These are phyloP conservation scores for Cladosporium sp. DNA, from an alignment of 2,329 filamentous ascomycete species.

Conservation along the genomic window DNA sequence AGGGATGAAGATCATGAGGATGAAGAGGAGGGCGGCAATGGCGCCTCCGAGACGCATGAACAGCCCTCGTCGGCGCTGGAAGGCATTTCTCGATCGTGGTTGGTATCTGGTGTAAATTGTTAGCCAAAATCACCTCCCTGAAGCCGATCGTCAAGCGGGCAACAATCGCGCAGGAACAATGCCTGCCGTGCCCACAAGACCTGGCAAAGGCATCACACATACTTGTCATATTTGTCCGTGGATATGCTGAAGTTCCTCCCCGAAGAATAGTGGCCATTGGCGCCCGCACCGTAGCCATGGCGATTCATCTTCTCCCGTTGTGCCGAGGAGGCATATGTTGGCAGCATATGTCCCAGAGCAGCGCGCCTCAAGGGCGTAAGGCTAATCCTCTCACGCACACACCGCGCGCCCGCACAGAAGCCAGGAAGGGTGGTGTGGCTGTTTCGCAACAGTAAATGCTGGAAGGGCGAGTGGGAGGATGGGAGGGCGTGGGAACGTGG, in stretches of 20 bases:
- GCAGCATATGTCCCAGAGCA: slow-evolving; percentile 48
- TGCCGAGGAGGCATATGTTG: slow-evolving; percentile 53
- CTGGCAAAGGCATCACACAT: slow-evolving; percentile 1
- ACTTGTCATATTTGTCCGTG: slow-evolving; percentile 69
- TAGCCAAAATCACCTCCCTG: slow-evolving; percentile 8
- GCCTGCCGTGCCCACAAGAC: not conserved
- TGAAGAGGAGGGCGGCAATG: slow-evolving; percentile 53
- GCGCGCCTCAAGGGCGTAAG: not conserved
- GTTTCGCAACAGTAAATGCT: not conserved
- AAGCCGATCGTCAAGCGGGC: not conserved
- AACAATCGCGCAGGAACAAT: not conserved
- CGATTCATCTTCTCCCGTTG: slow-evolving; percentile 73
- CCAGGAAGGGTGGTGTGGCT: slow-evolving; percentile 6
- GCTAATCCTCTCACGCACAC: slow-evolving; percentile 3
- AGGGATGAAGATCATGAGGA: slow-evolving; percentile 70
- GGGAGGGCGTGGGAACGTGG: slow-evolving; percentile 7
- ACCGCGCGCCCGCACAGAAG: slow-evolving; percentile 4
- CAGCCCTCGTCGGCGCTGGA: slow-evolving; percentile 69
- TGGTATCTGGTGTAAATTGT: slow-evolving; percentile 65
- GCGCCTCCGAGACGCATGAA: slow-evolving; percentile 62
- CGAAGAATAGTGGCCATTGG: slow-evolving; percentile 66
- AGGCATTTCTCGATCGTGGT: slow-evolving; percentile 66
- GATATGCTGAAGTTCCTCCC: slow-evolving; percentile 73
- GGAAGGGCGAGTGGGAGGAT: not conserved
- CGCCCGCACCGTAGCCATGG: slow-evolving; percentile 63